Conservation (phyloP, 495 filamentous ascomycete species). For the Lasiosphaeria miniovina region DNA sequence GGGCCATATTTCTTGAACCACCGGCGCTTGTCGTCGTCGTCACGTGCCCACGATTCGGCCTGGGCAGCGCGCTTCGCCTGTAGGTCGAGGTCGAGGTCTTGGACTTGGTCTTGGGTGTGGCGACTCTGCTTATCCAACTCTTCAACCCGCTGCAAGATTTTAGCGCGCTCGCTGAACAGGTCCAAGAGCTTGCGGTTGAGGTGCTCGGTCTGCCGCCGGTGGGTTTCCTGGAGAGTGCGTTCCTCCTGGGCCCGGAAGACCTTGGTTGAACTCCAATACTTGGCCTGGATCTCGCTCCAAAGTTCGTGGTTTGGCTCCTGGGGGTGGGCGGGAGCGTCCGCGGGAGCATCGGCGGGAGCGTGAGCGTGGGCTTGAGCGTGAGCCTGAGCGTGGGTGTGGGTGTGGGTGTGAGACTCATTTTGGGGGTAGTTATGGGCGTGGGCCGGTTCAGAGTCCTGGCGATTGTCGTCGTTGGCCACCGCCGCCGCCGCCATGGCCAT, state of each 20-base stretch:
- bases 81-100: background rate
- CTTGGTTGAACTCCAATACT: slow-evolving; percentile 24
- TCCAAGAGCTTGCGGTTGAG: slow-evolving; percentile 4
- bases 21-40: slow-evolving; percentile 3
- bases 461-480: background rate
- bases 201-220: background rate
- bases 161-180: slow-evolving; percentile 8
- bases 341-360: no score
- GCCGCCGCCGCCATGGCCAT: slow-evolving; percentile 2
- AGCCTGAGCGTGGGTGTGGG: no score
- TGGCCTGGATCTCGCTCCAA: slow-evolving; percentile 30
- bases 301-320: background rate
- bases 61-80: slow-evolving; percentile 1
- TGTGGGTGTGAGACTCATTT: background rate
- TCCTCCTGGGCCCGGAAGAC: slow-evolving; percentile 20
- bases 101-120: background rate
- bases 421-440: background rate
- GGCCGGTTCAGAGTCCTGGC: background rate
- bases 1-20: slow-evolving; percentile 4
- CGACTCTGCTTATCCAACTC: slow-evolving; percentile 2
- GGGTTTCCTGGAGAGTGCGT: slow-evolving; percentile 3
- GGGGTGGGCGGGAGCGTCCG: no score
- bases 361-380: no score
- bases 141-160: slow-evolving; percentile 11
- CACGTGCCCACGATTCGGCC: background rate